Evolutionary conservation across 2,329 filamentous ascomycete genomes (phyloP), one percentile per base, ranked within the genome.

Genomic region (Pseudogymnoascus sp.): DNA sequence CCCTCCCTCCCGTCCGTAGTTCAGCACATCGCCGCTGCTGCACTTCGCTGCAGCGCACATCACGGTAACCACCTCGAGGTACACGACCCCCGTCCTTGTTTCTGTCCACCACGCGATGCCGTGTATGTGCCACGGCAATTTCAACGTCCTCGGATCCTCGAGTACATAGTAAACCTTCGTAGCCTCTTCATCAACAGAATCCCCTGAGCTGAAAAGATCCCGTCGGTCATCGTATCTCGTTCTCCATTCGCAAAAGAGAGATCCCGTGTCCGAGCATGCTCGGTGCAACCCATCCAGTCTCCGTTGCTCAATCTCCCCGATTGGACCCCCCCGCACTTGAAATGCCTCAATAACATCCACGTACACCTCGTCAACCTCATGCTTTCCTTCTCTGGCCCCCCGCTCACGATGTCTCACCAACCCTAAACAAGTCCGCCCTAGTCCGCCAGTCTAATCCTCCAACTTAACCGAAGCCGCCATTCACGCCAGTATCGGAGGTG

Each of bases 291-390:
- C 45, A 16, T 52, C 45, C 45, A 52, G 3, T 52, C 45, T 31
- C 23, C 45, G 26, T 31, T 52, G 45, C 26, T 31, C 45, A 52
- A 12, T 52, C 45, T 52, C 7, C 23, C 45, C 45, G 45, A 52
- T 52, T 52, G 45, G 45, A 52, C 14, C 45, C 45, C 45, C 45
- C 45, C 45, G 45, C 45, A 52, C 45, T 52, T 52, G 45, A 52
- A 52, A 52, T 52, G 45, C 45, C 45, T 52, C 45, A 52, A 52
- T 52, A 52, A 14, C 26, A 52, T 52, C 45, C 45, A 31, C 45
- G 26, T 52, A 26, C 45, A 31, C 45, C 45, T 52, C 45, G 14
- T 52, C 26, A 26, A 52, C 23, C 7, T 31, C n/a, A 11, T 31
- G 4, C 23, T 52, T 52, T 52, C 45, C n/a, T 52, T 14, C 26